phyloP scores from a whole-genome alignment of 225 moss, liverwort and hornwort species.

The Polytrichum commune region DNA sequence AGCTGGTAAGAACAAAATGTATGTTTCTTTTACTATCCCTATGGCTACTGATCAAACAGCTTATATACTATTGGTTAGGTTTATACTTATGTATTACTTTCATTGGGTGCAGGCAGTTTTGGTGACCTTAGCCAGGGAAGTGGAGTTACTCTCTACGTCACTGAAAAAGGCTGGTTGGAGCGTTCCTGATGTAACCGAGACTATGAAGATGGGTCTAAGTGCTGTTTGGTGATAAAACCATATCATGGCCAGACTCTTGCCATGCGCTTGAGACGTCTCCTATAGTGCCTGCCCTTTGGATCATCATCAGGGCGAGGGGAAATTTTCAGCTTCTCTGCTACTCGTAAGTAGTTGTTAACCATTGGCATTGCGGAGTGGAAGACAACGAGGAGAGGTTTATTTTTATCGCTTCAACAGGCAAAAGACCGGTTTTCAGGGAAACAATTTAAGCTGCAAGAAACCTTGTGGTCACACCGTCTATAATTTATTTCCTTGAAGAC shows the following conservation, averaged over 20 bases:
- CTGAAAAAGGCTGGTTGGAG: conserved; percentile 91
- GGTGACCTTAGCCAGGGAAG: conserved; percentile 70
- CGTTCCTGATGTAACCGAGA: conserved; percentile 81
- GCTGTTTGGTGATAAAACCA: conserved; percentile 25
- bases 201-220: conserved; percentile 57
- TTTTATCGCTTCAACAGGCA: too few relatives aligned
- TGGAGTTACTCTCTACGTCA: conserved; percentile 68
- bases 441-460: too few relatives aligned
- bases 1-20: too few relatives aligned
- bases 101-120: conserved; percentile 59
- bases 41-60: too few relatives aligned
- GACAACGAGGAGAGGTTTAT: background rate
- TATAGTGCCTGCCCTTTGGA: background rate
- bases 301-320: background rate
- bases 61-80: too few relatives aligned
- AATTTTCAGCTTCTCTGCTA: background rate
- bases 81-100: too few relatives aligned
- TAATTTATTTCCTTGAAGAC: background rate
- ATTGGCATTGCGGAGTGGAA: background rate
- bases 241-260: background rate
- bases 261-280: too few relatives aligned
- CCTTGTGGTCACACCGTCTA: too few relatives aligned
- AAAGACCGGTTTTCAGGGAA: too few relatives aligned
- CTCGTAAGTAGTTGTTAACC: background rate
- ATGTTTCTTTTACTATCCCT: too few relatives aligned